Evolutionary conservation across 2,329 filamentous ascomycete genomes (phyloP), one percentile per base, ranked within the genome.

Genomic region (Chlorencoelia australis): DNA sequence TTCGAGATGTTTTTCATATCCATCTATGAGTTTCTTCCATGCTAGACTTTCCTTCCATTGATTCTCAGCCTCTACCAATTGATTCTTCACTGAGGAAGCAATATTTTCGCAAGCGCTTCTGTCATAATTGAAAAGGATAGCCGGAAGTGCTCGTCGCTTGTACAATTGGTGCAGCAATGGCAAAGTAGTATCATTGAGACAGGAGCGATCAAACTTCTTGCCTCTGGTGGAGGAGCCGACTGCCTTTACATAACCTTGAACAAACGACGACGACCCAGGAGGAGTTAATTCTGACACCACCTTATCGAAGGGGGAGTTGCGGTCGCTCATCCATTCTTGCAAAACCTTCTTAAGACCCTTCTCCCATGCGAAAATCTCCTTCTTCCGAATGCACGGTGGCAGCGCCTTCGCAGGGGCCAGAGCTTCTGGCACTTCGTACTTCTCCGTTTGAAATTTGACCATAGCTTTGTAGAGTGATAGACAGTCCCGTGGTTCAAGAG

Each of bases 61-160:
- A 0, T 59, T 45, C 48, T 84, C 79, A 0, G 71, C 67, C 1
- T 62, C 50, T 33, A 67, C 52, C 0, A 87, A 60, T 40, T 74
- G 63, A 1, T 56, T 47, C 2, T 79, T 53, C 0, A 87, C 48
- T 0, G 58, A 49, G 16, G 55, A 47, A 17, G 72, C 68, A 18
- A 81, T 69, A 7, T 57, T 54, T 55, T 86, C 81, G 48, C 83
- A 88, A 19, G 62, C 57, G 2, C 57, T 56, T 31, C 81, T 73
- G 45, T 87, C 79, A 47, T 83, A 89, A 52, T 84, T 83, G 64
- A 89, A 89, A 1, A 87, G 56, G 9, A 89, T 75, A 0, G 79
- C 82, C 0, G 82, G 83, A 1, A 89, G 64, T 0, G 78, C 79
- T 37, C 73, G 69, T 38, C 75, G 71, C 11, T 65, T 61, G 32